Evolutionary conservation across 495 filamentous ascomycete species (phyloP).

Genomic region (Penicillium tannophilum): DNA sequence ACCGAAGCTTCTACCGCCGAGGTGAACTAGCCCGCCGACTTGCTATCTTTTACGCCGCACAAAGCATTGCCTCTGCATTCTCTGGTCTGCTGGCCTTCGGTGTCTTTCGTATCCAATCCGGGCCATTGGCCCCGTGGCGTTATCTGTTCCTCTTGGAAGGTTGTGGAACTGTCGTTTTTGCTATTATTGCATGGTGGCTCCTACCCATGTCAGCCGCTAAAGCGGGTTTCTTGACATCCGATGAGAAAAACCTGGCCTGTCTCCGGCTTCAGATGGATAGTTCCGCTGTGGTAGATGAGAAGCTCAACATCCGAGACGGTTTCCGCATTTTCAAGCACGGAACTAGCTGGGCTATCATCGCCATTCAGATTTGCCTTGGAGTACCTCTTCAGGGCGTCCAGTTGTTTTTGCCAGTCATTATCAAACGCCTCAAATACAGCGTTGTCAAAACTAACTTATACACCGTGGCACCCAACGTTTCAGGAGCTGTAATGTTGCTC

Average conservation of each 20-base stretch:
- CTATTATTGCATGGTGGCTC: conserved; percentile 67
- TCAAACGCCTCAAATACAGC: conserved; percentile 61
- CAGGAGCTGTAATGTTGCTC: conserved; percentile 70
- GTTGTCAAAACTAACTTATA: conserved; percentile 75
- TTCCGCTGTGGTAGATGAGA: conserved; percentile 69
- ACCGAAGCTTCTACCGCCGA: conserved; percentile 64
- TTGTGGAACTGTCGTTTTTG: conserved; percentile 60
- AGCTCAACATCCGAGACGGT: conserved; percentile 65
- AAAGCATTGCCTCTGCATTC: conserved; percentile 74
- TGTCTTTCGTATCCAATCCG: conserved; percentile 68
- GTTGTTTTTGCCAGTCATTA: conserved; percentile 76
- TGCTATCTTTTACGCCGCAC: conserved; percentile 76
- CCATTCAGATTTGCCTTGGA: conserved; percentile 73
- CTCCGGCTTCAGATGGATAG: conserved; percentile 74
- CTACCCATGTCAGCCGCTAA: conserved; percentile 65
- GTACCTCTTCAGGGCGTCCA: conserved; percentile 72
- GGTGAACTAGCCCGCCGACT: conserved; percentile 75
- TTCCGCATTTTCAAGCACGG: conserved; percentile 64
- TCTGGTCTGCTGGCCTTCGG: conserved; percentile 74
- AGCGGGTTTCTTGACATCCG: conserved; percentile 62
- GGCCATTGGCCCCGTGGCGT: conserved; percentile 59
- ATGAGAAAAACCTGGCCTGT: conserved; percentile 71
- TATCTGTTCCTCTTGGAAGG: conserved; percentile 83
- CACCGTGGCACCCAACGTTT: conserved; percentile 72
- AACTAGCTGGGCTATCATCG: conserved; percentile 62